Conservation (phyloP, 1,284 basidiomycete species). For the Jaminaea rosea region DNA sequence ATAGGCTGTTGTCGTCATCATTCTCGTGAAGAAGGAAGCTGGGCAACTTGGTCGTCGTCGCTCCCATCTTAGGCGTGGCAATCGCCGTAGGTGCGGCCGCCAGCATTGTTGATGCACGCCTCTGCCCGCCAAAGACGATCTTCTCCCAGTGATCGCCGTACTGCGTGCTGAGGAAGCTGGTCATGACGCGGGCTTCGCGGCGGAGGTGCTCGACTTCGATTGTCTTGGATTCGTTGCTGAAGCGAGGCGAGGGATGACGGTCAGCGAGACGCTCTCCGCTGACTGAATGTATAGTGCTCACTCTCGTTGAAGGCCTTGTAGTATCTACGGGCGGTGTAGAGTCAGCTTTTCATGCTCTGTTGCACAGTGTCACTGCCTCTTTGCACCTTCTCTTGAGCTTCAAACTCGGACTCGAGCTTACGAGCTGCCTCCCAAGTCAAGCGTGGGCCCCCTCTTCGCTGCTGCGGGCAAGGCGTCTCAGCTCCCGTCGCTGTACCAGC, state of each 20-base stretch:
- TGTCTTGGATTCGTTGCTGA: constrained; percentile 35
- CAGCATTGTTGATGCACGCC: no score
- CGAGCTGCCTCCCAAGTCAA: constrained; percentile 22
- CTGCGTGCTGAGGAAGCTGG: constrained; percentile 21
- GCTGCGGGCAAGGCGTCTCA: no score
- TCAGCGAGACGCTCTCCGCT: neutral
- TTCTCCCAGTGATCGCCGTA: constrained; percentile 31
- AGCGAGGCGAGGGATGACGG: neutral
- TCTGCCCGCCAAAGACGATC: constrained; percentile 15
- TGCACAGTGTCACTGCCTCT: neutral
- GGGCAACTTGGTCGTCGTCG: neutral
- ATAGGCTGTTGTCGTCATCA: neutral
- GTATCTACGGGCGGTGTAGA: constrained; percentile 9
- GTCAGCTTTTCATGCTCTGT: neutral
- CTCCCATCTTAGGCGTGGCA: neutral
- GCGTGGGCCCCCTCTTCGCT: no score
- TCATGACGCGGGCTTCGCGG: constrained; percentile 25
- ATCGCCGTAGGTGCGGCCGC: neutral
- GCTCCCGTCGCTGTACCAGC: no score
- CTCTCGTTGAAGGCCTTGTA: constrained; percentile 33
- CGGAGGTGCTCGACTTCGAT: constrained; percentile 28
- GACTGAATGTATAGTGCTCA: neutral
- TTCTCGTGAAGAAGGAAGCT: neutral
- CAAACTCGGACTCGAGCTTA: constrained; percentile 35
- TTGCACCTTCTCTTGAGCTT: constrained; percentile 24